Conservation (phyloP, 306 rosid genomes). For the Medicago arabica region DNA sequence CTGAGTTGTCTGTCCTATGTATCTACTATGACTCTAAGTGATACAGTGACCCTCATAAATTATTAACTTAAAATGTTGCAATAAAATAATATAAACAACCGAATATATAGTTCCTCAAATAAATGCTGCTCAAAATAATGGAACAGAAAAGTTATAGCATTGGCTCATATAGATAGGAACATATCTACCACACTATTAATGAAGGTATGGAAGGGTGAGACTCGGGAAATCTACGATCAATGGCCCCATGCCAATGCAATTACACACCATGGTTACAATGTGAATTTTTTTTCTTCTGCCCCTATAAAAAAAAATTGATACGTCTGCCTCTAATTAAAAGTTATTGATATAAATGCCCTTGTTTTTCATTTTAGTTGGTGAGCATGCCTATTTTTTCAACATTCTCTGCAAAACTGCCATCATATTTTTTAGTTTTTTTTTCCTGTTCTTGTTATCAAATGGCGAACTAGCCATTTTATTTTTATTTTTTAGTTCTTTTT, state of each 20-base stretch:
- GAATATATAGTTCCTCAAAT: conserved; percentile 24
- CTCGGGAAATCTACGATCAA: background rate
- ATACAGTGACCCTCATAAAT: conserved; percentile 10
- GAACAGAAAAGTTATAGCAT: conserved; percentile 26
- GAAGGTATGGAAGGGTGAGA: conserved; percentile 6
- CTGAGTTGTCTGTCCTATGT: conserved; percentile 25
- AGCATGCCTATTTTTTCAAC: no score
- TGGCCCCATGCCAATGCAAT: conserved; percentile 19
- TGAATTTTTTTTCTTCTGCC: no score
- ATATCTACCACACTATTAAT: background rate
- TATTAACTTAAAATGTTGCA: conserved; percentile 19
- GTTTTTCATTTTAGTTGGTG: no score
- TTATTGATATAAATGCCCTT: no score
- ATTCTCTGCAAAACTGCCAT: no score
- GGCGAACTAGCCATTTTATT: no score
- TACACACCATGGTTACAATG: background rate
- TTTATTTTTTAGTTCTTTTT: no score
- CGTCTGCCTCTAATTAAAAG: no score
- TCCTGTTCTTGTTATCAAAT: no score
- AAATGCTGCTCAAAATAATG: conserved; percentile 39
- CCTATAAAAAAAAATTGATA: no score
- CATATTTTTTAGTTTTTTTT: no score
- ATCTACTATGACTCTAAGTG: conserved; percentile 3
- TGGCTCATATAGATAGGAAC: conserved; percentile 1
- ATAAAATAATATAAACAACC: conserved; percentile 8